Base-by-base conservation (phyloP, 768 basidiomycete species). In the Gyrodon lividus region DNA sequence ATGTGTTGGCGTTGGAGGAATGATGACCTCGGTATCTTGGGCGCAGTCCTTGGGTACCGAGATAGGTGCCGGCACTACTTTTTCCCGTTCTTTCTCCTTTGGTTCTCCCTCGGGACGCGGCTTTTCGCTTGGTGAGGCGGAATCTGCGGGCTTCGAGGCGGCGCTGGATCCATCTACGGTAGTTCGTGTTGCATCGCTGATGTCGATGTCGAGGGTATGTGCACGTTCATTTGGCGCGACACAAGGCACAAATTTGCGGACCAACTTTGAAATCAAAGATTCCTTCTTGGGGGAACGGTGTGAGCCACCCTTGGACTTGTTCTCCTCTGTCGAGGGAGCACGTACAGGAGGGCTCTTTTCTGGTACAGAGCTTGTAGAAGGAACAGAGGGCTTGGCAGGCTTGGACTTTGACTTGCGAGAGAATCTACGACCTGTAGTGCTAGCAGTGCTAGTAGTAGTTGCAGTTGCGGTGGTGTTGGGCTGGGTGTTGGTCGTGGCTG, bases 181-280 rank as follows among this genome's bases (percentile, higher is more conserved):
- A 30, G 51, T 58, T 52, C 46, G 61, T 4, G 65, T 43, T 0
- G 22, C 31, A 24, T 61, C 64, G 23, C 60, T 58, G 30, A 66
- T 43, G 57, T 75, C 75, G 50, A 74, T 61, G 37, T 82, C 78
- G 44, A 77, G 54, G 42, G 66, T 61, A 50, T 81, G 79, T n/a
- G 76, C 59, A 52, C 70, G 70, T 35, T 71, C 62, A 17, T 76
- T 79, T 19, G 81, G 74, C n/a, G 78, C 74, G 42, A 86, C 70
- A 54, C 87, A 89, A 30, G 87, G 87, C 44, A 88, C 75, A 47
- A 89, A 75, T 53, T 78, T 75, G 55, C 74, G 79, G 46, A 88
- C 63, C 51, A 89, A 70, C 64, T 76, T 81, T 46, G 80, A 77
- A 52, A 86, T 67, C 59, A 87, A 77, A 20, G 84, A 81, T 46